Conservation (phyloP, 2,329 filamentous ascomycete species). For the Chaetomium sp. region DNA sequence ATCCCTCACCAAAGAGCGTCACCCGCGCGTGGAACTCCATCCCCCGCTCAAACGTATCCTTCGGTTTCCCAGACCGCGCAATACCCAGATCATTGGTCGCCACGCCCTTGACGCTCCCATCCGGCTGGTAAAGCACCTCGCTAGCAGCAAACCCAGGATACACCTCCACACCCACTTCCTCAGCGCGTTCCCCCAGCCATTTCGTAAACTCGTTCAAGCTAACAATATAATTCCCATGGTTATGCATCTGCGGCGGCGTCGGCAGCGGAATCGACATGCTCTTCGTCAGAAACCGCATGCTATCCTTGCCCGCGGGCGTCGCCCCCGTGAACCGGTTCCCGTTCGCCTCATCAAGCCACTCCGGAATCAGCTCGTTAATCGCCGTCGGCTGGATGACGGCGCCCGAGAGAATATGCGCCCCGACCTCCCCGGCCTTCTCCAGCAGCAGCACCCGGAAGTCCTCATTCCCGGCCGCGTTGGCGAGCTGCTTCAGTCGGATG, state of each 20-base stretch:
- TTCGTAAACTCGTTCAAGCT: conserved; percentile 91
- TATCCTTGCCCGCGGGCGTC: conserved; percentile 75
- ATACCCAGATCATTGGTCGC: conserved; percentile 94
- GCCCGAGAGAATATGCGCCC: conserved; percentile 90
- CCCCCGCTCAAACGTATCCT: conserved; percentile 86
- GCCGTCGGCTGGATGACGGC: conserved; percentile 89
- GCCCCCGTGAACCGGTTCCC: conserved; percentile 79
- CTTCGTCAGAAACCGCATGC: conserved; percentile 92
- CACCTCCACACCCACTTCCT: conserved; percentile 91
- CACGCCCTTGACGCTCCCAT: conserved; percentile 87
- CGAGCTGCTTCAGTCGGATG: conserved; percentile 90
- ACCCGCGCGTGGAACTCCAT: conserved; percentile 97
- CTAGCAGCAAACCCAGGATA: conserved; percentile 94
- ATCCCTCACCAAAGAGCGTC: conserved; percentile 90
- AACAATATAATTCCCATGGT: conserved; percentile 96
- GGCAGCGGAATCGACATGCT: conserved; percentile 72
- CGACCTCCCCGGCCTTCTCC: conserved; percentile 92
- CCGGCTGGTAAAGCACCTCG: conserved; percentile 78
- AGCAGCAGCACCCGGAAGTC: conserved; percentile 89
- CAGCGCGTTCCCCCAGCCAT: conserved; percentile 94
- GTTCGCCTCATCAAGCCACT: conserved; percentile 89
- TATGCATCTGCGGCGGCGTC: conserved; percentile 93
- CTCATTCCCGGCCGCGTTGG: conserved; percentile 89
- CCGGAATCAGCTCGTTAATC: conserved; percentile 82
- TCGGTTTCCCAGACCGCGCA: conserved; percentile 71